Base-by-base conservation (phyloP, 2,329 filamentous ascomycete species). In the Sarocladiaceae sp. region DNA sequence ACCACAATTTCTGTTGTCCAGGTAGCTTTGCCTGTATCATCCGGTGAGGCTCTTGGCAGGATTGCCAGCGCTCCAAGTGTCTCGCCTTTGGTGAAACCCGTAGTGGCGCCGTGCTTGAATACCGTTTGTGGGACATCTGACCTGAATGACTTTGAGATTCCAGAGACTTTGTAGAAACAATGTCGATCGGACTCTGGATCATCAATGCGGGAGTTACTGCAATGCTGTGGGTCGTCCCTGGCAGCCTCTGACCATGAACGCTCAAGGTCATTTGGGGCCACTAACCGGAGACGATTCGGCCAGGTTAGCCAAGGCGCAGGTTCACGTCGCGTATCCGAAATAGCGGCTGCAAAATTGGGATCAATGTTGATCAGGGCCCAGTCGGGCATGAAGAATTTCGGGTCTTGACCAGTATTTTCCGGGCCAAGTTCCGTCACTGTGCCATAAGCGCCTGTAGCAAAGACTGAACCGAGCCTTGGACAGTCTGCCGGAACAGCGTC, bases 281-380 rank as follows among this genome's bases (percentile, higher is more conserved):
- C n/a, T n/a, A n/a, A n/a, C n/a, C n/a, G n/a, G n/a, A n/a, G n/a
- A n/a, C 33, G 33, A 15, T 35, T 35, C 33, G 21, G 15, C 33
- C 33, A 35, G 10, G 13, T 19, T 6, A 35, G 33, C 33, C 33
- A 35, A 19, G 33, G 33, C n/a, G n/a, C n/a, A 35, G 33, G 21
- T 19, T 35, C 33, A 35, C 16, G 21, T 6, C 6, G 13, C 18
- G 19, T 19, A 21, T 15, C 6, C n/a, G 10, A 19, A 35, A 9
- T 35, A 15, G 33, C 33, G 21, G 18, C 21, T 11, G 19, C 19
- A n/a, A 20, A 21, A 15, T 19, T 35, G 33, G 33, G 15, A 9
- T 35, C 33, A 20, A 35, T 35, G 7, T 35, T 15, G 33, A 35
- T 19, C n/a, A 35, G 18, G 21, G 33, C 33, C 33, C 33, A 35